Evolutionary conservation across 163 green algal genomes (phyloP), one percentile per base, ranked within the genome.

Genomic region (Volvox carteri): DNA sequence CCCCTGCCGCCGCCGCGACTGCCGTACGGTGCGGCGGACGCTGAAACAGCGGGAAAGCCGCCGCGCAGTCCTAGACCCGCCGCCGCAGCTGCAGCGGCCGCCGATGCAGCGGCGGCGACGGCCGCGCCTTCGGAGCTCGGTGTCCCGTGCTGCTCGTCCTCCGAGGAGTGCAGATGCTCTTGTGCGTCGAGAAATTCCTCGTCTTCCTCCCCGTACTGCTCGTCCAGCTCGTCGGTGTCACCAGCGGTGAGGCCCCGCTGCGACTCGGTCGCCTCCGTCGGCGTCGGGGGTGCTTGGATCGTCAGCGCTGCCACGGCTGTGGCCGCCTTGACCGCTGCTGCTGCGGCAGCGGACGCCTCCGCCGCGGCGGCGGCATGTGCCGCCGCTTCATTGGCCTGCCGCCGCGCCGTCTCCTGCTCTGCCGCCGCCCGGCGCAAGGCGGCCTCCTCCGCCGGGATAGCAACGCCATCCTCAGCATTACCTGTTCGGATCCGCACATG

Each of bases 141-240:
- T 2, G 58, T 77, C 9, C 78, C 58, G 78, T 86, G 44, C 73
- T 65, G 42, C 25, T 80, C 73, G 46, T 80, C 73, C 73, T 80
- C 78, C 39, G 78, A 86, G 0, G 41, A 42, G 11, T 67, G 41
- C 41, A 78, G 62, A 30, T 87, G 79, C 62, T 87, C 79, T 44
- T 87, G 79, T 0, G 79, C 79, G 37, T 87, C 79, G 7, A 70
- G 9, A 18, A 87, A 87, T 46, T 78, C 62, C 30, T 87, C 79
- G 16, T 86, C 78, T 12, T 86, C 78, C 42, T 87, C 79, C 19
- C 37, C 62, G n/a, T 87, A 68, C 44, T 87, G n/a, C 79, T 78
- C 62, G 14, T 86, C 78, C 56, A 50, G 41, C 60, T 86, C 41
- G 14, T 16, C 79, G 0, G 28, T 12, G 18, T 33, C 56, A 11